phyloP scores from a whole-genome alignment of 768 basidiomycete species.

The Leccinum boreale region DNA sequence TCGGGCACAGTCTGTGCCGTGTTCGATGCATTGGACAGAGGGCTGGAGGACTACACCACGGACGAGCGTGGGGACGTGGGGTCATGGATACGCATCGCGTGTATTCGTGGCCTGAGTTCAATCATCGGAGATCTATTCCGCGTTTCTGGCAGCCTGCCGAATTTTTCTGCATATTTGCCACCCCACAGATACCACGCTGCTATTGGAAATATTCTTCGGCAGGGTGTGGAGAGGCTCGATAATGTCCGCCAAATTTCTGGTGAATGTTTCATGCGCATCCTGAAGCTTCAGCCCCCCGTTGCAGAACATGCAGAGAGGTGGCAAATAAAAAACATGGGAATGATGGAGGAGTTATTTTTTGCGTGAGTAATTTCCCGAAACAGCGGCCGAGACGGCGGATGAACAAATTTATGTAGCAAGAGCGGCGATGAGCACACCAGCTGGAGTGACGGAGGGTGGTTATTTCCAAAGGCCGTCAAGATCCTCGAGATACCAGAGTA shows the following conservation, averaged over 20 bases:
- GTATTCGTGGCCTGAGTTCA: constrained; percentile 61
- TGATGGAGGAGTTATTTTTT: constrained; percentile 54
- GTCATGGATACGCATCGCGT: constrained; percentile 87
- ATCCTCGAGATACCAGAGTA: constrained; percentile 63
- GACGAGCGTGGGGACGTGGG: constrained; percentile 97
- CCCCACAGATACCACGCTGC: constrained; percentile 51
- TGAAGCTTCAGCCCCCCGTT: constrained; percentile 45
- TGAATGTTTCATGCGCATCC: constrained; percentile 49
- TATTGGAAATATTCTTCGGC: constrained; percentile 74
- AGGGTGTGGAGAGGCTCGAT: constrained; percentile 87
- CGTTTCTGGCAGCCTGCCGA: constrained; percentile 37
- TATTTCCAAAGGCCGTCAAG: constrained; percentile 71
- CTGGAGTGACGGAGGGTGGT: constrained; percentile 73
- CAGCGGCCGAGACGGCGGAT: neutral
- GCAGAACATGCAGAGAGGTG: constrained; percentile 42
- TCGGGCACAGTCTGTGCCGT: constrained; percentile 44
- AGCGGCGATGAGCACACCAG: constrained; percentile 29
- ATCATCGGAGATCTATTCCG: constrained; percentile 51
- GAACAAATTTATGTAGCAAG: constrained; percentile 26
- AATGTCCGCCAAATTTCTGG: constrained; percentile 85
- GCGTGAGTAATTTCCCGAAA: constrained; percentile 35
- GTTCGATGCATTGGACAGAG: constrained; percentile 57
- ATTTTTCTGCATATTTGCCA: constrained; percentile 60
- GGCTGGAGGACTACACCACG: constrained; percentile 84
- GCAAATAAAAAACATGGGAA: constrained; percentile 45